phyloP scores from a whole-genome alignment of 73 alveolate genomes.

The Tetrahymena borealis region DNA sequence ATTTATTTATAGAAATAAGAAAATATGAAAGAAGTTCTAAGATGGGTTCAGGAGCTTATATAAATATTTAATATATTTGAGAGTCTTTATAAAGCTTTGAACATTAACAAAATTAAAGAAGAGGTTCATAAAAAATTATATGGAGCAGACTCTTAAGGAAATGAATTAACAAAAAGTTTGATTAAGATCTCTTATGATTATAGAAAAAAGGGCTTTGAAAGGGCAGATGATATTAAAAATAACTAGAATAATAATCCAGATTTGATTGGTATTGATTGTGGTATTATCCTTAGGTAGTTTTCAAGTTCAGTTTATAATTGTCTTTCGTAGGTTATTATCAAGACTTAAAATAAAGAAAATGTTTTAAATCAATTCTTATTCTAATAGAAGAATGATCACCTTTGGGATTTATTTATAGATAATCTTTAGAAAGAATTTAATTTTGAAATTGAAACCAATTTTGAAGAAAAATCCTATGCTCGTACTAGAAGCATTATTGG shows the following conservation, averaged over 20 bases:
- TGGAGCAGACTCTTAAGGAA: conserved; percentile 77
- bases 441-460: conserved; percentile 90
- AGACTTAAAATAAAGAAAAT: conserved; percentile 88
- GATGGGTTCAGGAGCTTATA: conserved; percentile 42
- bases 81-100: conserved; percentile 50
- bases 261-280: conserved; percentile 3
- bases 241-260: conserved; percentile 30
- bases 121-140: conserved; percentile 69
- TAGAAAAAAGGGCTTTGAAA: conserved; percentile 72
- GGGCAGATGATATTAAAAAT: conserved; percentile 47
- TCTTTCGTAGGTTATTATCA: conserved; percentile 66
- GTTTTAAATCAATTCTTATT: conserved; percentile 79
- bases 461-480: conserved; percentile 35
- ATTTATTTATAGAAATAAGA: neutral
- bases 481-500: neutral
- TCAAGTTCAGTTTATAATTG: conserved; percentile 77
- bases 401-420: conserved; percentile 71
- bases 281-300: conserved; percentile 54
- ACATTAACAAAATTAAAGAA: conserved; percentile 64
- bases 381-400: conserved; percentile 56
- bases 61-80: conserved; percentile 69
- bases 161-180: conserved; percentile 84
- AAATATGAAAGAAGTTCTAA: neutral
- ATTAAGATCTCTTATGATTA: conserved; percentile 65
- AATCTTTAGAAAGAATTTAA: conserved; percentile 59